Base-by-base conservation (phyloP, 2,329 filamentous ascomycete species). In the Sclerotinia minor region DNA sequence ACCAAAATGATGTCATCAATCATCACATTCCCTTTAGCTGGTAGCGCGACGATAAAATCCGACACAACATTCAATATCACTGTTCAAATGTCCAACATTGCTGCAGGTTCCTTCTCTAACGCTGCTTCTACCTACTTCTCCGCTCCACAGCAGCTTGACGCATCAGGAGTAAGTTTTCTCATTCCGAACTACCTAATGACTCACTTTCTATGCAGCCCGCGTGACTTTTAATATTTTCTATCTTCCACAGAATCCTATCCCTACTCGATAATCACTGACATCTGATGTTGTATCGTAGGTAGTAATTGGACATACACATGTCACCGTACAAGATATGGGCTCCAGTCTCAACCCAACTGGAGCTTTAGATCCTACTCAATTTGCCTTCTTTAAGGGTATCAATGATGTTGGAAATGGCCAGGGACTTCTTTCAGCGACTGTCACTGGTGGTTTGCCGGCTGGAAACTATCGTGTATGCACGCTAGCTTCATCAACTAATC, bases 401-500 rank as follows among this genome's bases (percentile, higher is more conserved):
- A 80, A 80, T 69, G 78, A 79, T 71, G 71, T 72, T 49, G 79
- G 79, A 35, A 76, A 82, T 67, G 78, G 78, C 35, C 70, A 80
- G 6, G 79, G 79, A 63, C 72, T 78, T 54, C 73, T 82, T 21
- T 70, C 72, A 5, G 79, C 79, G 6, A 72, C 67, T 8, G 79
- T 81, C 17, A 74, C 76, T 32, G 77, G 75, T 64, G 80, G 80
- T 68, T 77, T 82, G 21, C 78, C 79, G 38, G 77, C 79, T 44
- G 80, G 80, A 9, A 78, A 77, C 69, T 82, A 82, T 71, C 76
- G 81, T 65, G 75, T 81, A 29, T 82, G 81, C 73, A 81, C 79
- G 15, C 78, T 82, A 78, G 77, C 75, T 55, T 75, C 76, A 26
- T 72, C 81, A 41, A 74, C 76, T 54, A 82, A 82, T 72, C 81